Evolutionary conservation across 2,329 filamentous ascomycete genomes (phyloP), one percentile per base, ranked within the genome.

Genomic region (Penicillium vulpinum): DNA sequence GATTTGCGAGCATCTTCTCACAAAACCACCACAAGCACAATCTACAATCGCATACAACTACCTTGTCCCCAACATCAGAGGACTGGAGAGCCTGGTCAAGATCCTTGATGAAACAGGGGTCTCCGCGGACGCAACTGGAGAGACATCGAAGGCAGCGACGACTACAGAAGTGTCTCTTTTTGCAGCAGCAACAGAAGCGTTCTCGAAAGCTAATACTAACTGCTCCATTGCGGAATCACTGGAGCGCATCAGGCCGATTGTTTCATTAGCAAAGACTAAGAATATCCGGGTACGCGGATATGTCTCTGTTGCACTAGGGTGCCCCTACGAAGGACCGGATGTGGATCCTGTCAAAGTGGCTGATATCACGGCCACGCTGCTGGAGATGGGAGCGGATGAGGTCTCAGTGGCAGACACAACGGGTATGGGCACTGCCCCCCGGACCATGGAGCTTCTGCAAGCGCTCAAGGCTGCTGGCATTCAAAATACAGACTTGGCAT

Each of bases 381-480:
- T 88, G 16, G 85, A 87, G 60, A 85, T 88, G 82, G 85, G 85
- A 18, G 85, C 84, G 6, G 83, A 86, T 61, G 84, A 88, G 67
- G 85, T 88, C 36, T 85, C 82, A 1, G 83, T 88, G 2, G 85
- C 84, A 1, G 85, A 88, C 62, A 88, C 85, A 1, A 88, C 85
- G 0, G 85, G 85, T 43, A 88, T 87, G 85, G 85, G 85, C 16
- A 88, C 85, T 1, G 84, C 83, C 10, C 84, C 84, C 1, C 80
- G 82, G 51, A 88, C 85, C 0, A 71, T 78, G 56, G 80, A 83
- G 60, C 76, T 88, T 2, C 73, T 88, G 45, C 78, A 83, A 59
- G 82, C 84, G 2, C 70, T 88, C 50, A 79, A 78, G 29, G 81
- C 84, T 18, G 85, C 85, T 1, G 85, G 85, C 0, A 81, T 88